Percentiles rank a stretch among this genome's conserved stretches.
Evolutionary conservation across 352 stramenopile species (phyloP).

Genomic region (Globisporangium spinosum): DNA sequence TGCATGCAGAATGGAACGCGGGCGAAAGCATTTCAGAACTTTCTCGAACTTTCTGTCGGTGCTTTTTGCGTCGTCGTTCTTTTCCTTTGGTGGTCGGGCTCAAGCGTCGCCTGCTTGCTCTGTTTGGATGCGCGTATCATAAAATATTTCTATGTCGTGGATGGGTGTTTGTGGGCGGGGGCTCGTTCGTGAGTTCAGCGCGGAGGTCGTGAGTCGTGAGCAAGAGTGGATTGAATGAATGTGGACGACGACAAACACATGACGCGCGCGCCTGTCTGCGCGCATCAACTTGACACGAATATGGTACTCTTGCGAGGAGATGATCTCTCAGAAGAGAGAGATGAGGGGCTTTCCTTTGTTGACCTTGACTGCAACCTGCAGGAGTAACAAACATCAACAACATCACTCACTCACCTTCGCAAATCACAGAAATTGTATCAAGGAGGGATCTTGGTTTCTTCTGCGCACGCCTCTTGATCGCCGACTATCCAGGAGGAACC

Average conservation of each 20-base stretch:
- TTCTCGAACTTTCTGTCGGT: neutral
- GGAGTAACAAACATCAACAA: neutral
- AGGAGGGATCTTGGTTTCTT: neutral
- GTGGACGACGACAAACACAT: neutral
- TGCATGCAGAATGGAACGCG: neutral
- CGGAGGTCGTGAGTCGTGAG: neutral
- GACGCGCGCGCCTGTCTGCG: neutral
- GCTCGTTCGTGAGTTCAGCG: neutral
- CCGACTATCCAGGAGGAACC: neutral
- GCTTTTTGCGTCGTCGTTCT: neutral
- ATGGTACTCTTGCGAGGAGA: neutral
- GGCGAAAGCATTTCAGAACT: neutral
- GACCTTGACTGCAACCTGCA: neutral
- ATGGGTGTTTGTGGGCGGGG: neutral
- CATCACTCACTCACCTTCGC: neutral
- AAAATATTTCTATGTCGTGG: neutral
- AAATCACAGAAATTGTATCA: neutral
- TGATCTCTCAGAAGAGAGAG: neutral
- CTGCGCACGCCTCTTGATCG: neutral
- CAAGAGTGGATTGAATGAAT: neutral
- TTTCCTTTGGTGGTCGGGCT: neutral
- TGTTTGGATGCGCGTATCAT: neutral
- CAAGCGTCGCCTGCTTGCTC: neutral
- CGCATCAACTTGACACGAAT: neutral
- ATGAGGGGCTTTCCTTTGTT: neutral